These are phyloP conservation scores for Neostapfia colusana DNA, from an alignment of 176 grass and related monocot genomes.

Conservation along the genomic window DNA sequence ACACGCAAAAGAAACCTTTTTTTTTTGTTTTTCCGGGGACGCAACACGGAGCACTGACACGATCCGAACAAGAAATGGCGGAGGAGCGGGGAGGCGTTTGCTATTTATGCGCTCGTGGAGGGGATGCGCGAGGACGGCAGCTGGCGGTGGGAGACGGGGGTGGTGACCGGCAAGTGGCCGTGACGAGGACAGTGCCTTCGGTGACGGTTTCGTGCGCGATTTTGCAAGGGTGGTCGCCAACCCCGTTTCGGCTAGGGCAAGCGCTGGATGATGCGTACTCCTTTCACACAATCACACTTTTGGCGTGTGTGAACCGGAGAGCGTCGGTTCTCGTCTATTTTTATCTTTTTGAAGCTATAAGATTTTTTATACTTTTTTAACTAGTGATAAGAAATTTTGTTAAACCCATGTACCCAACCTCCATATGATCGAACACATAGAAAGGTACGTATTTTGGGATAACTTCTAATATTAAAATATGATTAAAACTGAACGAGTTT, in stretches of 20 bases:
- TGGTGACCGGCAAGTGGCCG: conserved; percentile 28
- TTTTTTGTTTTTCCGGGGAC: not conserved
- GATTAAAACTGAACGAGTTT: not conserved
- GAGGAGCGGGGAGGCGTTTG: not conserved
- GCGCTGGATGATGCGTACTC: conserved; percentile 1
- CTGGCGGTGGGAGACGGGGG: not conserved
- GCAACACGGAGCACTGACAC: conserved; percentile 8
- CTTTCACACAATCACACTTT: conserved; percentile 31
- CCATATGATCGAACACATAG: not conserved
- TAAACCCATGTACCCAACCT: not conserved
- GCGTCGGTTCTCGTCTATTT: not conserved
- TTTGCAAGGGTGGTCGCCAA: not conserved
- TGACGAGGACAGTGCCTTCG: not conserved
- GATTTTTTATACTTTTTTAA: not conserved
- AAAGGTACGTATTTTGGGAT: too few relatives aligned
- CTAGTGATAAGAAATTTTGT: not conserved
- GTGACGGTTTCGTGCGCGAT: not conserved
- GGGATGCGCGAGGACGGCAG: conserved; percentile 16
- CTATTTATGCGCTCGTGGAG: conserved; percentile 37
- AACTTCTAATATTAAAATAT: too few relatives aligned
- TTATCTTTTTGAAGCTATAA: not conserved
- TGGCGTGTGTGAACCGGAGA: conserved; percentile 22
- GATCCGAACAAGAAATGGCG: conserved; percentile 38
- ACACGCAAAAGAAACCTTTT: conserved; percentile 1
- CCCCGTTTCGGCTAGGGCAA: not conserved